Base-by-base conservation (phyloP, 2,329 filamentous ascomycete genomes). In the Fusarium annulatum region DNA sequence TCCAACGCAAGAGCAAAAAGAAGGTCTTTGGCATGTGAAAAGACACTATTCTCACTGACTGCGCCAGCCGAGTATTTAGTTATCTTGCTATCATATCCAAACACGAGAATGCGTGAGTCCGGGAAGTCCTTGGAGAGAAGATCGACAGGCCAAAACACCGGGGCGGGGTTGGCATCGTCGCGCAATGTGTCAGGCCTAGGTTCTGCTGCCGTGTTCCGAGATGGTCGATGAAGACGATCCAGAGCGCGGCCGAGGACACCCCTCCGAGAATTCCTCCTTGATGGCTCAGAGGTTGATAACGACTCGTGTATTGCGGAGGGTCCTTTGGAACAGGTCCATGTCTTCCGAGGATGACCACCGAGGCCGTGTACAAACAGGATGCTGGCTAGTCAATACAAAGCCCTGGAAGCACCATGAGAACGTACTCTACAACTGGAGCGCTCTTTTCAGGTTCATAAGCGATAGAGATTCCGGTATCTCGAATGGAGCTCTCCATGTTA, bases 201-300 rank as follows among this genome's bases (percentile, higher is more conserved):
- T n/a, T 41, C 39, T 41, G 0, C 4, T 0, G 21, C 5, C 1
- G 12, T 15, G 19, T 1, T 41, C 12, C 19, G 39, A 41, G 39
- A 0, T 0, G 0, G 9, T 41, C 0, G 39, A 41, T 15, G 39
- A 0, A 41, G 12, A 0, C 0, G 21, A 41, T 0, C 0, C 12
- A 21, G 39, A 15, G 39, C 7, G 19, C 39, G 39, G 0, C 7
- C 39, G 4, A 41, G 19, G 1, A 0, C 19, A 21, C 1, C 14
- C 39, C 2, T 41, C 15, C 15, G 16, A 36, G 34, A 36, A 9
- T 5, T 39, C 11, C 21, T 39, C 38, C 38, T 39, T 12, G 11
- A 21, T 1, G 19, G 7, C 19, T 12, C 38, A 21, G 12, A 41
- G 2, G 12, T 0, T n/a, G 12, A 14, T 41, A 3, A 41, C 39